These are phyloP conservation scores for Rhexocercosporidium sp. DNA, from an alignment of 2,329 filamentous ascomycete species.

Conservation along the genomic window DNA sequence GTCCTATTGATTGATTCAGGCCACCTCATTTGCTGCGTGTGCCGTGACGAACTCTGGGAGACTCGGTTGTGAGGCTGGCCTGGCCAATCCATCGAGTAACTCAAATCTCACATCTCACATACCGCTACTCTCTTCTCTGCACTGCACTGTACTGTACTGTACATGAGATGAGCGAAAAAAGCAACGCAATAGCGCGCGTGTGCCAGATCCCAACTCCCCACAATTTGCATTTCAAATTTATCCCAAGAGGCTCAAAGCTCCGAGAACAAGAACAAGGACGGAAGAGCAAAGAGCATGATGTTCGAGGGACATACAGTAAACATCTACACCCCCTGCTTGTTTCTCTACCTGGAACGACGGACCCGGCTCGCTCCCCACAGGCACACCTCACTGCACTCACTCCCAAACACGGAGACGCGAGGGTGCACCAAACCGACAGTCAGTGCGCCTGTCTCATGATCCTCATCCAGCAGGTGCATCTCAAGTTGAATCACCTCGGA, in stretches of 20 bases:
- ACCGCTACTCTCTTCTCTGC: background rate
- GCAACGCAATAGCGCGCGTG: background rate
- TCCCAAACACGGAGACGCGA: constrained; percentile 10
- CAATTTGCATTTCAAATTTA: background rate
- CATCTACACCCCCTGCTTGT: background rate
- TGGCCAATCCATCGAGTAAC: too few relatives aligned
- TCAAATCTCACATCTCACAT: background rate
- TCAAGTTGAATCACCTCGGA: background rate
- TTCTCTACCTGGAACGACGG: constrained; percentile 11
- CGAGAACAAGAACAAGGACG: background rate
- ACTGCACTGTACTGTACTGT: too few relatives aligned
- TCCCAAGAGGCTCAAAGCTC: background rate
- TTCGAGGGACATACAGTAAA: background rate
- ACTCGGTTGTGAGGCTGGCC: background rate
- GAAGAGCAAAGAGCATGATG: too few relatives aligned
- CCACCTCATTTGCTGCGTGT: constrained; percentile 15
- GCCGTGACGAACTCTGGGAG: background rate
- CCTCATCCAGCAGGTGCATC: background rate
- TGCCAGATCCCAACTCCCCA: background rate
- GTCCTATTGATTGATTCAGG: background rate
- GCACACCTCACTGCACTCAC: constrained; percentile 6
- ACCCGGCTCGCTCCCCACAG: background rate
- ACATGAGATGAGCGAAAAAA: background rate
- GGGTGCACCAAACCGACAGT: constrained; percentile 1
- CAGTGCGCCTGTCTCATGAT: constrained; percentile 15